A percentile compares a stretch with the other conserved stretches of the same genome.
Evolutionary conservation across 2,329 filamentous ascomycete species (phyloP).

Genomic region (Aphanoascus verrucosus): DNA sequence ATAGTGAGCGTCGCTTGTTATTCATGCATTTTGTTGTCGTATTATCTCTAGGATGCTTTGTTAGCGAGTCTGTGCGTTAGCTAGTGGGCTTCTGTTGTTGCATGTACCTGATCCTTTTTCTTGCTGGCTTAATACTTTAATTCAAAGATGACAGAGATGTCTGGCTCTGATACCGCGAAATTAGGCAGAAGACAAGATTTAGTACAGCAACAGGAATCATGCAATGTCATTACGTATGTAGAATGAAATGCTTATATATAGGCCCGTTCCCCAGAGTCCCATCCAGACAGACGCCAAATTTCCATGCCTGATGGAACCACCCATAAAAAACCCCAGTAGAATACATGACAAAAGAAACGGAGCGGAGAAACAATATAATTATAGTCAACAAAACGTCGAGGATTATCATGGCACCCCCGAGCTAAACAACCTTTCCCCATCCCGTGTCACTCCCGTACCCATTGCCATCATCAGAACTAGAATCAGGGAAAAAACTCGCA

Average conservation of each 20-base stretch:
- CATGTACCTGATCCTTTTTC: too few relatives aligned
- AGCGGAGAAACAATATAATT: neutral
- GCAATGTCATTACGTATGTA: neutral
- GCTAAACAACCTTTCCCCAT: constrained; percentile 25
- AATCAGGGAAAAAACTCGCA: constrained; percentile 10
- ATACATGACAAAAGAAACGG: neutral
- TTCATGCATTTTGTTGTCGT: neutral
- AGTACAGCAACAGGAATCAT: neutral
- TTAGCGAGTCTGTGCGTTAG: too few relatives aligned
- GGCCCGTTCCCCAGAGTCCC: too few relatives aligned
- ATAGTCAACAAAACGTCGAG: constrained; percentile 17
- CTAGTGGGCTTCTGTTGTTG: neutral
- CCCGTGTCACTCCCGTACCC: constrained; percentile 26
- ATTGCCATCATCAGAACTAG: constrained; percentile 19
- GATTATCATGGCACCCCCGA: constrained; percentile 17
- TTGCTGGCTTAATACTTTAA: too few relatives aligned
- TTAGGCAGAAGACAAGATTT: too few relatives aligned
- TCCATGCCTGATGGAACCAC: neutral
- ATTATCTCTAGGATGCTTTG: neutral
- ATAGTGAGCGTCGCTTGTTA: neutral
- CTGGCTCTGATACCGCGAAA: too few relatives aligned
- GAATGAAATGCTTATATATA: too few relatives aligned
- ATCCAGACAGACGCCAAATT: too few relatives aligned
- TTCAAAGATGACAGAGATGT: too few relatives aligned
- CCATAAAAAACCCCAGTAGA: too few relatives aligned